Conservation (phyloP, 345 rosid genomes). For the Syzygium jambos region DNA sequence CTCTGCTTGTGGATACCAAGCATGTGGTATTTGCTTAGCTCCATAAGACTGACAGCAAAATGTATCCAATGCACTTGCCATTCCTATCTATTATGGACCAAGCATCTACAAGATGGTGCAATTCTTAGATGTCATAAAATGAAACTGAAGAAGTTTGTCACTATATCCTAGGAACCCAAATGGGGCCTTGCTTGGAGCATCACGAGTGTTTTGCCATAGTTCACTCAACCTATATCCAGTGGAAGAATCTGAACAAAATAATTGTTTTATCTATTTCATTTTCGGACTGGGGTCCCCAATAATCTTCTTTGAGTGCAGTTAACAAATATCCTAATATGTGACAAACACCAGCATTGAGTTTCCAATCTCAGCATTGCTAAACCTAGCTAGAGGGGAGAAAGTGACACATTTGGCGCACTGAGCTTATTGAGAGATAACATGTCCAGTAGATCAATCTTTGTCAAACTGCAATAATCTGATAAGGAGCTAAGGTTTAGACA, state of each 20-base stretch:
- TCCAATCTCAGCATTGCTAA: neutral
- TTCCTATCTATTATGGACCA: constrained; percentile 1
- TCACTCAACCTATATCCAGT: neutral
- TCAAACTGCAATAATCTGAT: neutral
- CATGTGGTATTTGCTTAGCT: constrained; percentile 3
- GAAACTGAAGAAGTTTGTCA: neutral
- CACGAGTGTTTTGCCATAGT: neutral
- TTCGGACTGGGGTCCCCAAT: neutral
- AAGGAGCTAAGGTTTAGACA: neutral
- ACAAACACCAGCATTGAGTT: neutral
- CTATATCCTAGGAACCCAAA: neutral
- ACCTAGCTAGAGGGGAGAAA: neutral
- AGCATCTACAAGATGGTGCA: neutral
- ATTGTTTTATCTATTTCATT: neutral
- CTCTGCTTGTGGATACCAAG: constrained; percentile 16
- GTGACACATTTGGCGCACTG: neutral
- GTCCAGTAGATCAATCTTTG: neutral
- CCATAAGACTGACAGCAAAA: neutral
- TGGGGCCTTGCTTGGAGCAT: neutral
- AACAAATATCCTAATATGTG: neutral
- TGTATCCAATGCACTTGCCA: constrained; percentile 2
- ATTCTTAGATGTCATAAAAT: neutral
- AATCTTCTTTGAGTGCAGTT: neutral
- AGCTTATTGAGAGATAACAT: neutral
- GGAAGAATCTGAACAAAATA: neutral